Evolutionary conservation across 2,329 filamentous ascomycete species (phyloP).

Genomic region (Colletotrichum musae): DNA sequence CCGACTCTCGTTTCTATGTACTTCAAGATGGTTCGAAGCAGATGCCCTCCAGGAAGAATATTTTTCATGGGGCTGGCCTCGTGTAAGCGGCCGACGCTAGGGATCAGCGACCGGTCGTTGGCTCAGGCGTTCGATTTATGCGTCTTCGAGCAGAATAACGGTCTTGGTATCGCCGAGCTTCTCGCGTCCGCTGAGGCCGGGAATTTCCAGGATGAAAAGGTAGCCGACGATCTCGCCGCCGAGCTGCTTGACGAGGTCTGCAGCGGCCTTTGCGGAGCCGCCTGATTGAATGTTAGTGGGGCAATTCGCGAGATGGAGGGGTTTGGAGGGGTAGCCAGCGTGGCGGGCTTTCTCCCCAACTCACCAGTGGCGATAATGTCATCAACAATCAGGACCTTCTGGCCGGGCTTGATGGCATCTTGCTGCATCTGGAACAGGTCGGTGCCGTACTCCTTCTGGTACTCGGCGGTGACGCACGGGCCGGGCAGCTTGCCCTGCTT

Average conservation of each 20-base stretch:
- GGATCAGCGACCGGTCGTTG: neutral
- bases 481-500: constrained; percentile 98
- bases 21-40: neutral
- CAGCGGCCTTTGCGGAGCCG: constrained; percentile 91
- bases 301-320: constrained; percentile 29
- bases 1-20: constrained; percentile 3
- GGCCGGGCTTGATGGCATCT: constrained; percentile 85
- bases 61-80: neutral
- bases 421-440: constrained; percentile 97
- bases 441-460: constrained; percentile 95
- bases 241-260: constrained; percentile 86
- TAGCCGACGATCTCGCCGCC: constrained; percentile 90
- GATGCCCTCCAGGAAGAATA: neutral
- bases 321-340: constrained; percentile 14
- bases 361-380: constrained; percentile 98
- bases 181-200: constrained; percentile 91
- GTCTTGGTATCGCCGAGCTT: constrained; percentile 86
- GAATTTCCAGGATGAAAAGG: constrained; percentile 95
- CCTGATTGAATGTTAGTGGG: constrained; percentile 65
- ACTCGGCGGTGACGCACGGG: constrained; percentile 85
- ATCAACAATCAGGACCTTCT: constrained; percentile 94
- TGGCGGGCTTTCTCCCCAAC: constrained; percentile 49
- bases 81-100: neutral
- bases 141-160: constrained; percentile 81
- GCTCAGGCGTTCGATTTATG: constrained; percentile 47